A percentile compares a stretch with the other conserved stretches of the same genome.
These are phyloP conservation scores for Tolypocladium amazonense DNA, from an alignment of 2,329 filamentous ascomycete genomes.

Conservation along the genomic window DNA sequence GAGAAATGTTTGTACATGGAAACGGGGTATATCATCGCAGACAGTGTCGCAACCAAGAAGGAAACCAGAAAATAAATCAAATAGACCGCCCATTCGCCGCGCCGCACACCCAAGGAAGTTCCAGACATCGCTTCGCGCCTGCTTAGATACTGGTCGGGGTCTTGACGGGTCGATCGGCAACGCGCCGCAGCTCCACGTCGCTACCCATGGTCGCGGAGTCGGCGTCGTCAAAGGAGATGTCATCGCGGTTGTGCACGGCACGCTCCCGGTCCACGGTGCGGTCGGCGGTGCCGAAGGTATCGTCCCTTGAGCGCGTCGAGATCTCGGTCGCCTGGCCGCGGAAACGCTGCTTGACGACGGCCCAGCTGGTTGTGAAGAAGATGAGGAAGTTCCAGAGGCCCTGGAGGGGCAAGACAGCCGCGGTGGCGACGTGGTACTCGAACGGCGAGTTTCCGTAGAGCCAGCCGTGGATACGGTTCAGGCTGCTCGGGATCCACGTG, in stretches of 20 bases:
- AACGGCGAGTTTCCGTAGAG: conserved; percentile 43
- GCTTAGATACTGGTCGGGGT: conserved; percentile 12
- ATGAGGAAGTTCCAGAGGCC: conserved; percentile 75
- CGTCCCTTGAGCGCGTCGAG: background rate
- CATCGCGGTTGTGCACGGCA: background rate
- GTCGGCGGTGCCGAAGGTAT: background rate
- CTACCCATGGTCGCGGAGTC: conserved; percentile 19
- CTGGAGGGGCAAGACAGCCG: conserved; percentile 65
- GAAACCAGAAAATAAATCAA: background rate
- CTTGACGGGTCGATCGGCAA: conserved; percentile 14
- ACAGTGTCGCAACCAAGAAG: background rate
- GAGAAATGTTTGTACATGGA: background rate
- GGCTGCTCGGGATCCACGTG: conserved; percentile 55
- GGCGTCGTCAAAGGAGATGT: conserved; percentile 15
- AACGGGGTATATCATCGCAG: background rate
- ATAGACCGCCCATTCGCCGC: background rate
- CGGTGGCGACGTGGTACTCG: conserved; percentile 56
- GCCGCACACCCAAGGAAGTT: background rate
- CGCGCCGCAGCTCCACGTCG: conserved; percentile 21
- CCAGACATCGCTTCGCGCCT: background rate
- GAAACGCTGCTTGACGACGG: conserved; percentile 9
- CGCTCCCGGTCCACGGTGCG: conserved; percentile 3
- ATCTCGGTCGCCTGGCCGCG: background rate
- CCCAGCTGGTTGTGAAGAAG: conserved; percentile 57
- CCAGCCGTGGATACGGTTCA: conserved; percentile 65